Conservation (phyloP, 805 yeast genomes). For the Ogataea saltuana region DNA sequence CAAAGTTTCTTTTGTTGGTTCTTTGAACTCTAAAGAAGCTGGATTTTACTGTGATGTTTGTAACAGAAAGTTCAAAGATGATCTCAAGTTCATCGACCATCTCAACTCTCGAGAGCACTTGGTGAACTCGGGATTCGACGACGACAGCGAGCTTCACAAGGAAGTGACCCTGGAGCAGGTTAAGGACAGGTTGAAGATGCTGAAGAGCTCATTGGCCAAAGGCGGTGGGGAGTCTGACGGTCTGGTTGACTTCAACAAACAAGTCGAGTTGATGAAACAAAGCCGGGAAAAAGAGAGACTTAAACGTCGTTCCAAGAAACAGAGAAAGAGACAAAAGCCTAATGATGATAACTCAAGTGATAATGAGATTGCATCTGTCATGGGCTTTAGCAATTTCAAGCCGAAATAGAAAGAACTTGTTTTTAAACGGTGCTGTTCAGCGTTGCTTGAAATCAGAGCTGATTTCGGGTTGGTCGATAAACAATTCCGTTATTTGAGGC, state of each 20-base stretch:
- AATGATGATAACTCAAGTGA: slow-evolving; percentile 13
- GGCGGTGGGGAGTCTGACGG: slow-evolving; percentile 13
- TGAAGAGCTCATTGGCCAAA: slow-evolving; percentile 35
- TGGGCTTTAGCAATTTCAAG: slow-evolving; percentile 35
- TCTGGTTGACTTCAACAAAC: slow-evolving; percentile 38
- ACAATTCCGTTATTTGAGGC: too few relatives aligned
- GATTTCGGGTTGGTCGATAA: too few relatives aligned
- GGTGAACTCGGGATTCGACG: slow-evolving; percentile 39
- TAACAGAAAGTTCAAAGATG: slow-evolving; percentile 78
- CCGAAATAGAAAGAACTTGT: background rate
- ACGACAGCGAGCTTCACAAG: slow-evolving; percentile 29
- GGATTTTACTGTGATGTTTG: slow-evolving; percentile 88
- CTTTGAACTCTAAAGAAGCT: slow-evolving; percentile 47
- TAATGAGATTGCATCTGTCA: slow-evolving; percentile 10
- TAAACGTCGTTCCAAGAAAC: slow-evolving; percentile 33
- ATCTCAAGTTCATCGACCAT: slow-evolving; percentile 79
- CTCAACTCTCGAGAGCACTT: slow-evolving; percentile 73
- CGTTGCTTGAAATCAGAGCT: too few relatives aligned
- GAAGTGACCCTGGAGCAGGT: slow-evolving; percentile 53
- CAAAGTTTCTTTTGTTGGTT: slow-evolving; percentile 28
- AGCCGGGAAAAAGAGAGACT: slow-evolving; percentile 40
- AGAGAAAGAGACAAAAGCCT: slow-evolving; percentile 25
- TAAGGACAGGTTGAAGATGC: slow-evolving; percentile 37
- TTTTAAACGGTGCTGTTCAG: too few relatives aligned
- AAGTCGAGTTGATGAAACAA: slow-evolving; percentile 41